These are phyloP conservation scores for Lasiosphaeria hispida DNA, from an alignment of 495 filamentous ascomycete species.

Conservation along the genomic window DNA sequence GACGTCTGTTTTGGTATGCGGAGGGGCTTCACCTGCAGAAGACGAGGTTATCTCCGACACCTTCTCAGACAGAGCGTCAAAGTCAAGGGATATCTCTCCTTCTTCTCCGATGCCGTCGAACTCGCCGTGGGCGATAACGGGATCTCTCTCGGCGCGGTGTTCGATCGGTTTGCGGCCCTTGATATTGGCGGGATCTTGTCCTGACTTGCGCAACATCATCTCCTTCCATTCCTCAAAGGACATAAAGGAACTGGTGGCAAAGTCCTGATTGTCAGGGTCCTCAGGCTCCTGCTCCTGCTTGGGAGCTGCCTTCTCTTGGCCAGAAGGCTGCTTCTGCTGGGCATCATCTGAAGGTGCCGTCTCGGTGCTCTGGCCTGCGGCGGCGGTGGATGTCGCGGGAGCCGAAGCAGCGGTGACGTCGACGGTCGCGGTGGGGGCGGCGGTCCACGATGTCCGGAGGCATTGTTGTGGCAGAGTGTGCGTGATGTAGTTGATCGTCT, in stretches of 20 bases:
- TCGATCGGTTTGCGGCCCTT: constrained; percentile 49
- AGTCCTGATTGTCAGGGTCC: constrained; percentile 41
- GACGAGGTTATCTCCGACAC: constrained; percentile 37
- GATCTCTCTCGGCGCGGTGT: constrained; percentile 32
- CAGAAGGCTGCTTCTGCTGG: constrained; percentile 11
- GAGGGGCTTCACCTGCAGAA: constrained; percentile 28
- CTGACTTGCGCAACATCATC: constrained; percentile 82
- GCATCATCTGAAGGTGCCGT: constrained; percentile 16
- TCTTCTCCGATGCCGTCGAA: constrained; percentile 71
- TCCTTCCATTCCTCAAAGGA: constrained; percentile 99
- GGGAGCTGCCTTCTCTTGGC: constrained; percentile 11
- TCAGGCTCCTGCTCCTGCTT: constrained; percentile 15
- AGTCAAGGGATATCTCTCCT: constrained; percentile 85
- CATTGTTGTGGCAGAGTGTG: constrained; percentile 78
- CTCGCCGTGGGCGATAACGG: constrained; percentile 30
- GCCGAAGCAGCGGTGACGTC: constrained; percentile 17
- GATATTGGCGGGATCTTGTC: constrained; percentile 76
- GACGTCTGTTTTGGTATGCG: constrained; percentile 37
- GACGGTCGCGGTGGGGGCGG: constrained; percentile 24
- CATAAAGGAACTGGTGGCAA: constrained; percentile 84
- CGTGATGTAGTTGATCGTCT: constrained; percentile 78
- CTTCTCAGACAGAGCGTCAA: constrained; percentile 58
- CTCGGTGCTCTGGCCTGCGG: constrained; percentile 12
- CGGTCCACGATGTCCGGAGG: constrained; percentile 49
- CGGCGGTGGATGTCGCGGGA: constrained; percentile 9